Evolutionary conservation across 2,329 filamentous ascomycete genomes (phyloP), one percentile per base, ranked within the genome.

Genomic region (Fusarium heterosporum): DNA sequence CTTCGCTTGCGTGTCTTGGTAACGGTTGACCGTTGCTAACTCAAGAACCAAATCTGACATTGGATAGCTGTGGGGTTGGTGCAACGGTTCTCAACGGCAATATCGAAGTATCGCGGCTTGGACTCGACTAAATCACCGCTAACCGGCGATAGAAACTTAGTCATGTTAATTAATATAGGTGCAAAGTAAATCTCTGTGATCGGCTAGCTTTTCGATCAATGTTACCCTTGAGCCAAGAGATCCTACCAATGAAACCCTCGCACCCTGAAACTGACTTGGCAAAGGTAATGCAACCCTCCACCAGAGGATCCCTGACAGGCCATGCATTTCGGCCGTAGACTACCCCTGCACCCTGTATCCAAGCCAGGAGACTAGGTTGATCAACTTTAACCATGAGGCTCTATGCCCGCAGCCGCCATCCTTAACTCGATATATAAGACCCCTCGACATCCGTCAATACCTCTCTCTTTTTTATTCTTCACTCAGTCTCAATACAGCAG

Each of bases 401-500:
- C 67, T 51, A 55, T 45, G 7, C 25, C 54, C 26, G 12, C 16
- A 16, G 38, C 6, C 32, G 22, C 9, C 13, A 22, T 22, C 26
- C 61, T 41, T 30, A 10, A 22, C 19, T 28, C 26, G 30, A 69
- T 71, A 73, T 71, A 73, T 64, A 70, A 64, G 57, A 47, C 47
- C 39, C 8, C n/a, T 38, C 28, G 26, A 48, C 46, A 36, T 17
- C 40, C 46, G 12, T 45, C 45, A 30, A 40, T 30, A 41, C 12
- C 32, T 22, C 40, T 55, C 60, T 59, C 8, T 36, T 36, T 16
- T 36, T 36, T 16, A n/a, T 16, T 50, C 61, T 48, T 68, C 28
- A 56, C 46, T 63, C 65, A 54, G 68, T 68, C 71, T 75, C 71
- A 73, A 28, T 55, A 47, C 66, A 74, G 68, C 66, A 74, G 60